These are phyloP conservation scores for Amaranthus palmeri DNA, from an alignment of 148 eudicot species.

Conservation along the genomic window DNA sequence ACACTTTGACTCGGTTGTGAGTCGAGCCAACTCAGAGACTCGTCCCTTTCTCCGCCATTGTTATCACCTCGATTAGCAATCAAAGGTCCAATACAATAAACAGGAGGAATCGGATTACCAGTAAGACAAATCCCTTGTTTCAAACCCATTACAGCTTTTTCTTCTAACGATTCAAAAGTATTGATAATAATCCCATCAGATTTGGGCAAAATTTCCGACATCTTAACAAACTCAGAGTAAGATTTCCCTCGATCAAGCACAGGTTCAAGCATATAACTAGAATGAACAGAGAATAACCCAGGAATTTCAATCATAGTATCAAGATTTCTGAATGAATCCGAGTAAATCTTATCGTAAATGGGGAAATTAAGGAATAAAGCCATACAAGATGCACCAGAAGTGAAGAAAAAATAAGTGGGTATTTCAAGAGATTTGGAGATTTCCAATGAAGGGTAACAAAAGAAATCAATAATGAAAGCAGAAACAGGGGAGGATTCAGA, in stretches of 20 bases:
- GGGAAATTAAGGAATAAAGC: constrained; percentile 30
- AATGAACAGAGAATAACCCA: constrained; percentile 39
- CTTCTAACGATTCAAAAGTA: constrained; percentile 36
- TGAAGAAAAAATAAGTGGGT: constrained; percentile 41
- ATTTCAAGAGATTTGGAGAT: constrained; percentile 25
- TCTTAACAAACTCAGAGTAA: constrained; percentile 25
- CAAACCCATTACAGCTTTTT: constrained; percentile 27
- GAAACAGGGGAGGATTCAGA: constrained; percentile 8
- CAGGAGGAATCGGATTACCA: constrained; percentile 30
- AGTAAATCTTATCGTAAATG: constrained; percentile 20
- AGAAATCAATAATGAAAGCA: constrained; percentile 47
- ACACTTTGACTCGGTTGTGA: constrained; percentile 44
- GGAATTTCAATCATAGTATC: constrained; percentile 30
- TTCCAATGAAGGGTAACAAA: constrained; percentile 30
- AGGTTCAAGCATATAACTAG: constrained; percentile 37
- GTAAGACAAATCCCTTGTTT: constrained; percentile 30
- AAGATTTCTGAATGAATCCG: constrained; percentile 34
- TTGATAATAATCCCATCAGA: constrained; percentile 36
- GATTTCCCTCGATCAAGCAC: constrained; percentile 19
- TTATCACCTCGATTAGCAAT: constrained; percentile 15
- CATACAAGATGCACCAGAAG: constrained; percentile 36
- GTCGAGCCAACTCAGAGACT: constrained; percentile 50
- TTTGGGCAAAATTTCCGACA: constrained; percentile 7
- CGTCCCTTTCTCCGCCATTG: constrained; percentile 18
- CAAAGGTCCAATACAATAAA: constrained; percentile 49